Conservation (phyloP, 1,284 basidiomycete genomes). For the Pisolithus thermaeus region DNA sequence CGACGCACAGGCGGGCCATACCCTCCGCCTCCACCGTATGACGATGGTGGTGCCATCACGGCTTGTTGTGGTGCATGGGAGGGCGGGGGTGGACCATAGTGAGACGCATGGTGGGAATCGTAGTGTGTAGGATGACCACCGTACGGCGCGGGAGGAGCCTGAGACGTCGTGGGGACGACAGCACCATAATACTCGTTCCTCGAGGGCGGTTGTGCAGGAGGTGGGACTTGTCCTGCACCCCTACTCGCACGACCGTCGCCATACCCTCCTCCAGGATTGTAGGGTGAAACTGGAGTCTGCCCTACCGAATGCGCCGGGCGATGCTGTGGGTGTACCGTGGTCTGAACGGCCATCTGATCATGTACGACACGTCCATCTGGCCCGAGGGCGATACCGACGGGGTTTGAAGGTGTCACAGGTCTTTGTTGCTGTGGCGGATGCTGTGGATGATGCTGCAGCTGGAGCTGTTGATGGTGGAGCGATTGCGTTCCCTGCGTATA, state of each 20-base stretch:
- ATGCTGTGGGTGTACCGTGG: neutral
- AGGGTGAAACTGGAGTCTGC: neutral
- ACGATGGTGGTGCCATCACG: slow-evolving; percentile 6
- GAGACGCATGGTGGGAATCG: slow-evolving; percentile 13
- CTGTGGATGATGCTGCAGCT: neutral
- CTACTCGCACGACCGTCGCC: neutral
- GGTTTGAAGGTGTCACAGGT: slow-evolving; percentile 24
- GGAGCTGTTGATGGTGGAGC: neutral
- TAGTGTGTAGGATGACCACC: slow-evolving; percentile 8
- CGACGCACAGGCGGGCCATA: slow-evolving; percentile 10
- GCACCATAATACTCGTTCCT: slow-evolving; percentile 8
- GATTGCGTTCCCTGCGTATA: slow-evolving; percentile 12
- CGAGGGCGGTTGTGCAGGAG: slow-evolving; percentile 4
- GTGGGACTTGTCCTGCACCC: neutral
- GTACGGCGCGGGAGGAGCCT: slow-evolving; percentile 8
- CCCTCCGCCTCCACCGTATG: neutral
- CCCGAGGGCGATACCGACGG: slow-evolving; percentile 25
- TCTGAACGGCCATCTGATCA: slow-evolving; percentile 22
- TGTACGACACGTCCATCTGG: slow-evolving; percentile 28
- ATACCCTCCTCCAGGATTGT: neutral
- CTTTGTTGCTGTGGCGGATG: slow-evolving; percentile 3
- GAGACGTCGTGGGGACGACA: slow-evolving; percentile 11
- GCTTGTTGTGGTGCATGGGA: slow-evolving; percentile 3
- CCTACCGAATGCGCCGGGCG: slow-evolving; percentile 10
- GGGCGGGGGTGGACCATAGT: slow-evolving; percentile 15